These are phyloP conservation scores for Cercospora brassicicola DNA, from an alignment of 2,329 filamentous ascomycete genomes.

Conservation along the genomic window DNA sequence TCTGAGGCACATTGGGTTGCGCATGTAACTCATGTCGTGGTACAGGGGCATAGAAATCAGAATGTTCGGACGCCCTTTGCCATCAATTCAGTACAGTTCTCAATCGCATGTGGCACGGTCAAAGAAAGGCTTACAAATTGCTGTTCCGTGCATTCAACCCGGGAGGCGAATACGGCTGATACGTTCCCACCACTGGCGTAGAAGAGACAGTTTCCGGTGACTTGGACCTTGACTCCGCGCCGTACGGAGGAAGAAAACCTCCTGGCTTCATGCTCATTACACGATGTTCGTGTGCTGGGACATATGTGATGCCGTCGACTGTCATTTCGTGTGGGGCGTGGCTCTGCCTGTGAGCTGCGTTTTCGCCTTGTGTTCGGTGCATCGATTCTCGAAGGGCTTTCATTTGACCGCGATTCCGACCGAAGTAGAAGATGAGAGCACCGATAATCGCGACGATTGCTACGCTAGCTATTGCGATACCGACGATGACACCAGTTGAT, in stretches of 20 bases:
- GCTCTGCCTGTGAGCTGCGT: neutral
- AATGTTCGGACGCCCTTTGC: neutral
- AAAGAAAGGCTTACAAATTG: neutral
- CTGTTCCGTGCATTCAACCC: neutral
- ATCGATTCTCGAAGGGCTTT: neutral
- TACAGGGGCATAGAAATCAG: neutral
- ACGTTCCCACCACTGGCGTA: neutral
- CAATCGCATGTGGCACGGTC: neutral
- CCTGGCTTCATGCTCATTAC: neutral
- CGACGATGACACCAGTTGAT: conserved; percentile 45
- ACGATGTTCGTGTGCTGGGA: neutral
- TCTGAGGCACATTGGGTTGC: neutral
- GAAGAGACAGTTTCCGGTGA: neutral
- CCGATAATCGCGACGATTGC: conserved; percentile 44
- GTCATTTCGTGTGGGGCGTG: neutral
- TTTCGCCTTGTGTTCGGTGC: neutral
- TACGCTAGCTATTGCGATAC: conserved; percentile 63
- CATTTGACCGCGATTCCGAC: conserved; percentile 2
- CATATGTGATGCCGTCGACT: neutral
- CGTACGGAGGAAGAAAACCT: neutral
- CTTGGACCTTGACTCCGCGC: neutral
- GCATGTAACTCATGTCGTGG: neutral
- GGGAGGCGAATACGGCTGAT: neutral
- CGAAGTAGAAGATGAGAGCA: conserved; percentile 14
- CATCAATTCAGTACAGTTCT: neutral